phyloP scores from a whole-genome alignment of 2,329 filamentous ascomycete genomes.

The Penicillium paneum region DNA sequence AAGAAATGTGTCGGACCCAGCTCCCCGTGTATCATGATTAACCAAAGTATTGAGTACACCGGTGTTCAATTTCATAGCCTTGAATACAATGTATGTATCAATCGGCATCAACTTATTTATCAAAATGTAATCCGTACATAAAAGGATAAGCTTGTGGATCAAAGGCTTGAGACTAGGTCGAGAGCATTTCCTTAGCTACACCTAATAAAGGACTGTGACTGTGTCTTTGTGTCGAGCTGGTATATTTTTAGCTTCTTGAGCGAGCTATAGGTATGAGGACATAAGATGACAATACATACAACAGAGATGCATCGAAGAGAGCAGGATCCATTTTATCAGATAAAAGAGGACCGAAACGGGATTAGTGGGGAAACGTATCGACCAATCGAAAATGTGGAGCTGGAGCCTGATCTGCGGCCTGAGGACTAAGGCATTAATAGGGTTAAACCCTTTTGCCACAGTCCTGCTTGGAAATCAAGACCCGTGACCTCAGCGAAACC shows the following conservation, averaged over 20 bases:
- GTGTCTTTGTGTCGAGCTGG: background rate
- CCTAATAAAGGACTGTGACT: too few species aligned
- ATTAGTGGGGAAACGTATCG: background rate
- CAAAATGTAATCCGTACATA: background rate
- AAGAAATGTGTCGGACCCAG: background rate
- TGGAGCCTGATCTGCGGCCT: background rate
- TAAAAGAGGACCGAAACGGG: background rate
- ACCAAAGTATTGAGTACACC: too few species aligned
- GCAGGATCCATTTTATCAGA: background rate
- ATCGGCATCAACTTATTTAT: too few species aligned
- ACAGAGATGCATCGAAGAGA: background rate
- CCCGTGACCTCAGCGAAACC: slow-evolving; percentile 24
- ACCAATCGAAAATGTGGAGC: background rate
- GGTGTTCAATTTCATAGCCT: too few species aligned
- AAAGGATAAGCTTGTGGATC: too few species aligned
- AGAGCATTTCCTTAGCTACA: too few species aligned
- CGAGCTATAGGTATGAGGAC: background rate
- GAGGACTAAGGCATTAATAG: slow-evolving; percentile 13
- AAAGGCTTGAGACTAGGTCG: too few species aligned
- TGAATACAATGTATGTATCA: too few species aligned
- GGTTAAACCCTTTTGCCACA: slow-evolving; percentile 44
- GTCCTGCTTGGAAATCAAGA: slow-evolving; percentile 45
- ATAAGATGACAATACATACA: too few species aligned
- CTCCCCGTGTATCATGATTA: background rate
- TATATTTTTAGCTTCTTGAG: background rate